phyloP scores from a whole-genome alignment of 1,139 yeast genomes.

The Pichia terricola region DNA sequence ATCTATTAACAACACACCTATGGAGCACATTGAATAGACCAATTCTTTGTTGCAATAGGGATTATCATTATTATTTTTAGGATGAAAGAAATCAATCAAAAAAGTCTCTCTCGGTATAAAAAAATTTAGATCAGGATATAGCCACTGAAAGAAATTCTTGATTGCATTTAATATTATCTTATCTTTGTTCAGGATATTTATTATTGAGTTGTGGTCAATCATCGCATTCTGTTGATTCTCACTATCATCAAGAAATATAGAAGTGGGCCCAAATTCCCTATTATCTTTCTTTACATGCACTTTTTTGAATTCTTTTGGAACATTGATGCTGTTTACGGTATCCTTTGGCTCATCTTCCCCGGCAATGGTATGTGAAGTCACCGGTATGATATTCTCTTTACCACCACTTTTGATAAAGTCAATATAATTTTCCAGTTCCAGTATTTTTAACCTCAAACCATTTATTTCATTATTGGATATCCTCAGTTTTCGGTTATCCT shows the following conservation, averaged over 20 bases:
- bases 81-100: constrained; percentile 42
- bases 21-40: constrained; percentile 45
- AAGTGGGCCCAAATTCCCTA: background rate
- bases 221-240: background rate
- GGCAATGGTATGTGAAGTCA: too few species aligned
- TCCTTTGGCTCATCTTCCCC: too few species aligned
- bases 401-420: background rate
- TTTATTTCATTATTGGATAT: background rate
- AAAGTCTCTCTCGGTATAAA: constrained; percentile 61
- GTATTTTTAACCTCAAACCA: background rate
- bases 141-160: constrained; percentile 52
- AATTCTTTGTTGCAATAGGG: constrained; percentile 42
- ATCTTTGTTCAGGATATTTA: background rate
- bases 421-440: background rate
- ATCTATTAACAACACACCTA: constrained; percentile 38
- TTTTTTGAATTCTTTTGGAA: too few species aligned
- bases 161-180: constrained; percentile 16
- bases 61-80: constrained; percentile 12
- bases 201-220: background rate
- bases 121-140: constrained; percentile 55
- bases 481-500: background rate
- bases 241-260: background rate
- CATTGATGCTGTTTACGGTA: too few species aligned
- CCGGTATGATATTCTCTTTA: too few species aligned
- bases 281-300: too few species aligned